phyloP scores from a whole-genome alignment of 108 stramenopile genomes.

The Skeletonema menzelii region DNA sequence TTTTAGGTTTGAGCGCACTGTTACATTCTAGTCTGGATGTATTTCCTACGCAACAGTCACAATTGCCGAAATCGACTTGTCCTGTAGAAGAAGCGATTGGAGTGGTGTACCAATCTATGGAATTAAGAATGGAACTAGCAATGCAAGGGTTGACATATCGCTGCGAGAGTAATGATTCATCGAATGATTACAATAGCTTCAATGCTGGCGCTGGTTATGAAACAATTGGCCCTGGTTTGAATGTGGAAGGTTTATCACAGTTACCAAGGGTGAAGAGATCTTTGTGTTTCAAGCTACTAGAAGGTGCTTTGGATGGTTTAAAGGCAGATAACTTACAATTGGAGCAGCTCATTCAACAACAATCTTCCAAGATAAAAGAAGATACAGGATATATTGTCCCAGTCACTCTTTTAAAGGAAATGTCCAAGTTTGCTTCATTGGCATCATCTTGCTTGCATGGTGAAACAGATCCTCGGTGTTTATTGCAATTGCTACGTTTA shows the following conservation, averaged over 20 bases:
- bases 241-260: constrained; percentile 58
- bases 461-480: constrained; percentile 88
- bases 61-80: constrained; percentile 1
- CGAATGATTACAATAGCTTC: constrained; percentile 13
- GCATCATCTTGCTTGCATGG: constrained; percentile 76
- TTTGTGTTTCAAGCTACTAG: constrained; percentile 67
- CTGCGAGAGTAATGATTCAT: constrained; percentile 44
- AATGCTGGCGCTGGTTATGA: constrained; percentile 44
- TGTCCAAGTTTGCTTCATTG: constrained; percentile 57
- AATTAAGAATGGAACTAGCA: constrained; percentile 50
- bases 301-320: constrained; percentile 47
- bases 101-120: constrained; percentile 41
- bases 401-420: constrained; percentile 17
- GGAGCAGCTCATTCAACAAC: constrained; percentile 13
- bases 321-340: constrained; percentile 18
- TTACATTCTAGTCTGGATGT: constrained; percentile 20
- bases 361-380: not conserved
- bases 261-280: constrained; percentile 74
- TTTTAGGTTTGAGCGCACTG: constrained; percentile 49
- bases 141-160: constrained; percentile 52
- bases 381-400: not conserved
- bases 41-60: constrained; percentile 41
- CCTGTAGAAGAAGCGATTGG: constrained; percentile 24
- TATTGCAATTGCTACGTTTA: constrained; percentile 71
- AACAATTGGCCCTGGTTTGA: constrained; percentile 10